These are phyloP conservation scores for Taxillus chinensis DNA, from an alignment of 164 flowering plant species.

Conservation along the genomic window DNA sequence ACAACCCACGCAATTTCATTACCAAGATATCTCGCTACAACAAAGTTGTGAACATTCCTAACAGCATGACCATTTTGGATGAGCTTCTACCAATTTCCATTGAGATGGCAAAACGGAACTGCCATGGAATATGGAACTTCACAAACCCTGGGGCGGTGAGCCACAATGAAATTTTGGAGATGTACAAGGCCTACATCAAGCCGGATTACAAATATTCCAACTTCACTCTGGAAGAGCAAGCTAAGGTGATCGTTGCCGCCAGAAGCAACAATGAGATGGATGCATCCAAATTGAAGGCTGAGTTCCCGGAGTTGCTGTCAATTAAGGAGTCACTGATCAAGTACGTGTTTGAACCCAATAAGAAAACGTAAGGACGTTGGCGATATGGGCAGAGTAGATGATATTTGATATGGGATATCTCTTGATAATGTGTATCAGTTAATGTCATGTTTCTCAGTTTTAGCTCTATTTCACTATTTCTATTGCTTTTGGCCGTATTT, in stretches of 20 bases:
- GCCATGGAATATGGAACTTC: conserved; percentile 23
- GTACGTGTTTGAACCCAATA: conserved; percentile 23
- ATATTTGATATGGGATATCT: too few relatives aligned
- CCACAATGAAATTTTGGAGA: conserved; percentile 20
- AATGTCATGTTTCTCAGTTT: too few relatives aligned
- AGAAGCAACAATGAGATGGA: conserved; percentile 23
- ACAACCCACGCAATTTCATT: conserved; percentile 22
- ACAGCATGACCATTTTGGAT: conserved; percentile 25
- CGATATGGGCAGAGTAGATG: too few relatives aligned
- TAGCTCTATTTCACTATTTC: too few relatives aligned
- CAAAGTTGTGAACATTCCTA: conserved; percentile 26
- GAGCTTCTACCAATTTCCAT: conserved; percentile 25
- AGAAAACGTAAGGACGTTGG: conserved; percentile 6
- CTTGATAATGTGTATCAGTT: too few relatives aligned
- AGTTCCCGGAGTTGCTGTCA: conserved; percentile 19
- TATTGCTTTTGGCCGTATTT: too few relatives aligned
- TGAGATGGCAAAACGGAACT: conserved; percentile 26
- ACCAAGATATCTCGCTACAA: conserved; percentile 16
- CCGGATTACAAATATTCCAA: conserved; percentile 18
- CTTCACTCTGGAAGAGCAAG: conserved; percentile 21
- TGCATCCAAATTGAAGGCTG: conserved; percentile 18
- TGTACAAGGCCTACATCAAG: conserved; percentile 22
- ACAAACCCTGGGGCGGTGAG: conserved; percentile 22
- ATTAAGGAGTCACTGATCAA: conserved; percentile 20
- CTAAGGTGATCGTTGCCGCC: conserved; percentile 19